Evolutionary conservation across 345 rosid species (phyloP), one percentile per base, ranked within the genome.

Genomic region (Populus ilicifolia): DNA sequence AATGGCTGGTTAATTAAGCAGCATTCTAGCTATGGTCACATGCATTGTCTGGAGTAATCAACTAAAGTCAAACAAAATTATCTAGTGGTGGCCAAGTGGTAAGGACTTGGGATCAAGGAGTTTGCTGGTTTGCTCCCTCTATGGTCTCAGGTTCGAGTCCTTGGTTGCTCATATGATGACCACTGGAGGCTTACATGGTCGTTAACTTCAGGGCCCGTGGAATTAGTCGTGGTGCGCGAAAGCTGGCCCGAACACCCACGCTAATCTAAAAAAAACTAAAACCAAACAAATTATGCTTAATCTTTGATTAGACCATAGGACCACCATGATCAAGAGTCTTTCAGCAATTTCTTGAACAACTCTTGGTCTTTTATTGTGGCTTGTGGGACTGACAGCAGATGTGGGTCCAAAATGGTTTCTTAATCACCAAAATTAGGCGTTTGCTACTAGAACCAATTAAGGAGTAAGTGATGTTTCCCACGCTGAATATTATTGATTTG

Each of bases 391-490:
- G 33, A 18, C 59, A 30, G 16, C 38, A 18, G 11, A 63, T 50
- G 52, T 21, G 63, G 75, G 78, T 13, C 70, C 75, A 56, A 18
- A 11, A 30, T 4, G 5, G 11, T 11, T 30, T 71, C 23, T 56
- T 70, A 80, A 80, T 70, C 75, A 48, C 67, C 29, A 80, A 6
- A 74, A 83, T 74, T 77, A 77, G 78, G 56, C 72, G 18, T 56
- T 43, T 65, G 74, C 21, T 48, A 78, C 77, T 76, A 75, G 54
- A 76, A 79, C 82, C 82, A 79, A 82, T 72, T 67, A 48, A 71
- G 73, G 29, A 25, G 78, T 69, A 9, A 33, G 80, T 68, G 80
- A 72, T 74, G 76, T 83, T 63, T 70, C 75, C 80, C 79, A 72
- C 82, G 64, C 73, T 50, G 36, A 69, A 56, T n/a, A 17, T 65